These are phyloP conservation scores for Syncephalastrum racemosum DNA, from an alignment of 371 early-diverging fungal genomes.

Conservation along the genomic window DNA sequence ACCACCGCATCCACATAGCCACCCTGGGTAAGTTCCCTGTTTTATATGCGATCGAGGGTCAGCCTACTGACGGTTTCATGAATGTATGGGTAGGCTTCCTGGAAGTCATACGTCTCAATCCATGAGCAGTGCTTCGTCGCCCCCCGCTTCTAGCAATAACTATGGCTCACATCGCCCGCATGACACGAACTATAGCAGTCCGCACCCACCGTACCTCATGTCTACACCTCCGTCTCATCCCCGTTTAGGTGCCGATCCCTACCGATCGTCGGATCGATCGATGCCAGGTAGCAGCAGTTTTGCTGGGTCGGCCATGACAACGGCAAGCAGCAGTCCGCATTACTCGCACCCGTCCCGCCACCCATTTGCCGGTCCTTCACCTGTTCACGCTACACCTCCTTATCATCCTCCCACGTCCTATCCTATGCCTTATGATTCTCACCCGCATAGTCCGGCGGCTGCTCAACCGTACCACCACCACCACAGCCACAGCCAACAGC, in stretches of 20 bases:
- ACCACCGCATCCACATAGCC: conserved; percentile 5
- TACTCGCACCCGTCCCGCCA: too few relatives aligned
- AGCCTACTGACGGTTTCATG: too few relatives aligned
- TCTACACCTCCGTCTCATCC: not conserved
- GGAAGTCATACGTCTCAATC: not conserved
- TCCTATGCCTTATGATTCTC: conserved; percentile 1
- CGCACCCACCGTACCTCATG: not conserved
- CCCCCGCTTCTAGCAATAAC: not conserved
- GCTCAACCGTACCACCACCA: not conserved
- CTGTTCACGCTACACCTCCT: conserved; percentile 2
- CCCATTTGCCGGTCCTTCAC: not conserved
- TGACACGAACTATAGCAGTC: not conserved
- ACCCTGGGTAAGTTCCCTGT: not conserved
- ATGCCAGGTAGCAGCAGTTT: not conserved
- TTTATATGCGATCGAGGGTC: too few relatives aligned
- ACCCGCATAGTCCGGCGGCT: not conserved
- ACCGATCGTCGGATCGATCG: not conserved
- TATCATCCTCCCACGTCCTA: not conserved
- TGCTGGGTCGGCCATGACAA: not conserved
- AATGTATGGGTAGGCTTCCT: not conserved
- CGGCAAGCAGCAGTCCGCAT: not conserved
- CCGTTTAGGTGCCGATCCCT: conserved; percentile 4
- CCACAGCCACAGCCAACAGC: too few relatives aligned
- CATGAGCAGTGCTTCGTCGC: not conserved
- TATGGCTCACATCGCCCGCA: not conserved